phyloP scores from a whole-genome alignment of 805 yeast genomes.

The Candida taoyuanica region DNA sequence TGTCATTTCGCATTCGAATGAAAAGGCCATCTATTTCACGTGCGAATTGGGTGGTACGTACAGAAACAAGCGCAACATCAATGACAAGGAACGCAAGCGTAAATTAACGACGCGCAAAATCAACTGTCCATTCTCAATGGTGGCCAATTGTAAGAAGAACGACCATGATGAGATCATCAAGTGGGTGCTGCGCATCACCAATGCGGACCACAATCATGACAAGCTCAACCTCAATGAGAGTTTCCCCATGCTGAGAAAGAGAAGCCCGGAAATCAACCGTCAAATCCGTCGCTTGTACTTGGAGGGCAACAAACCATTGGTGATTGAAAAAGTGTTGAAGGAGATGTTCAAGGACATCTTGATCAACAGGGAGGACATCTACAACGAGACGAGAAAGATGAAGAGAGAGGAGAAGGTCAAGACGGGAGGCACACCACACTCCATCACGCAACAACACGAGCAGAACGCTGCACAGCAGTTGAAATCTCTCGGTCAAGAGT shows the following conservation, averaged over 20 bases:
- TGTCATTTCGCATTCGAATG: conserved; percentile 29
- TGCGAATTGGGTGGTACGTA: conserved; percentile 29
- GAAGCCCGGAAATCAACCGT: conserved; percentile 29
- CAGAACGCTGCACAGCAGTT: conserved; percentile 5
- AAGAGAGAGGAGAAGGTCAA: conserved; percentile 28
- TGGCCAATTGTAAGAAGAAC: conserved; percentile 28
- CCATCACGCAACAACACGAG: conserved; percentile 12
- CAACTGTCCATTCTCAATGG: conserved; percentile 30
- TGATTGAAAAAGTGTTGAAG: conserved; percentile 26
- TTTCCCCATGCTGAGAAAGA: conserved; percentile 30
- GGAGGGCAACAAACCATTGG: conserved; percentile 27
- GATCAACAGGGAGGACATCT: conserved; percentile 29
- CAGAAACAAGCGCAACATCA: conserved; percentile 29
- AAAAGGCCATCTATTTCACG: conserved; percentile 29
- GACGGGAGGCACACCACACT: conserved; percentile 5
- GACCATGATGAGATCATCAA: conserved; percentile 25
- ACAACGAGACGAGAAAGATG: conserved; percentile 31
- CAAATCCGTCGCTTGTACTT: conserved; percentile 28
- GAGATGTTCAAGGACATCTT: conserved; percentile 23
- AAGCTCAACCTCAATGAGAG: conserved; percentile 27
- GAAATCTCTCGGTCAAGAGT: conserved; percentile 1
- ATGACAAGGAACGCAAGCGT: conserved; percentile 29
- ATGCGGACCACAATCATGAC: conserved; percentile 28
- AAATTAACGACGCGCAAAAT: conserved; percentile 29
- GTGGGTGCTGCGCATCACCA: conserved; percentile 27